Evolutionary conservation across 257 asterid species (phyloP), one percentile per base, ranked within the genome.

Genomic region (Echium plantagineum): DNA sequence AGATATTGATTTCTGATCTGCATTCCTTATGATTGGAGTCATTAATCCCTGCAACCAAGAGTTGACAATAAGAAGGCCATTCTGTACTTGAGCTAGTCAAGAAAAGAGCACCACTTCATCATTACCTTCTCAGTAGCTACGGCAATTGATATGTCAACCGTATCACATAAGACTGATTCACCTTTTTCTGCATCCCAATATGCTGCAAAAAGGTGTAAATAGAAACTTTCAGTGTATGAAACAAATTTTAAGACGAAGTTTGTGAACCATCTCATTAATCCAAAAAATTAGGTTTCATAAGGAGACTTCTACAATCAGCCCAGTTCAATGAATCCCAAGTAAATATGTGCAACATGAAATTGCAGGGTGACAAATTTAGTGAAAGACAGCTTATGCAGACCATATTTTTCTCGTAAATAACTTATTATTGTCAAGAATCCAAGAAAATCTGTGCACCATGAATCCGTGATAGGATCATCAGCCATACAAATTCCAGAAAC

Each of bases 81-180:
- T 65, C 48, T 61, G 54, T 52, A 48, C 53, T 32, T 58, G 52
- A 35, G 51, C 61, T 61, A 58, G 46, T 63, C 58, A 64, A 63
- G 21, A 60, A 21, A 65, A 60, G 51, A 64, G 55, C 28, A 47
- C 35, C 55, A 18, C 15, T 15, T 42, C 21, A 63, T 66, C 35
- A 68, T 59, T 78, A 86, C 97, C 99, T 93, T 93, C 73, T 93
- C 97, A 21, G 97, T 93, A 60, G 99, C 99, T 68, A 93, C 97
- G 48, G 99, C 99, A 74, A 93, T 79, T 55, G 99, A 89, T 79
- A 86, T 89, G 76, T 93, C 99, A 71, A 93, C 88, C n/a, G 94
- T 77, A 72, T 84, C 91, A 62, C 85, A 80, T 51, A 85, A 68
- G 20, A 85, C 77, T 30, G 76, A 70, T 78, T 85, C 99, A 35